Conservation (phyloP, 2,329 filamentous ascomycete species). For the Trichoderma sp. region DNA sequence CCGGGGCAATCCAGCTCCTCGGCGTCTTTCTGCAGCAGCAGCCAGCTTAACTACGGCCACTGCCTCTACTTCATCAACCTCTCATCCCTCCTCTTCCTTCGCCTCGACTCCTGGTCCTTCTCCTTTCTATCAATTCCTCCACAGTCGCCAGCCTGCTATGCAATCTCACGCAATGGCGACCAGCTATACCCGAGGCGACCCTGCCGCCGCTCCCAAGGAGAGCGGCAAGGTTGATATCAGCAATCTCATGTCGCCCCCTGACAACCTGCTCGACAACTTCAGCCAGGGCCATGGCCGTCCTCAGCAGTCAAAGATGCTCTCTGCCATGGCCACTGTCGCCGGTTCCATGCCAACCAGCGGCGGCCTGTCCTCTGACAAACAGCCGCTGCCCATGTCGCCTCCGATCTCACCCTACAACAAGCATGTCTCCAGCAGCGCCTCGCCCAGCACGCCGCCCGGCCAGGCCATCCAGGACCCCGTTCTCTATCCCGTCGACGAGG, state of each 20-base stretch:
- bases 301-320: slow-evolving; percentile 16
- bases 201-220: slow-evolving; percentile 32
- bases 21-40: slow-evolving; percentile 17
- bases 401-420: slow-evolving; percentile 57
- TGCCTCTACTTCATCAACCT: slow-evolving; percentile 16
- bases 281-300: slow-evolving; percentile 27
- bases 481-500: slow-evolving; percentile 56
- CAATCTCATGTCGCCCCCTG: slow-evolving; percentile 65
- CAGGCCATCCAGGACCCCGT: slow-evolving; percentile 56
- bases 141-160: neutral
- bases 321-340: neutral
- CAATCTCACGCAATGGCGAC: slow-evolving; percentile 36
- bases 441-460: slow-evolving; percentile 36
- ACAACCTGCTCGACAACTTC: slow-evolving; percentile 59
- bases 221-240: slow-evolving; percentile 53
- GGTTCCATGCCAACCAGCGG: slow-evolving; percentile 26
- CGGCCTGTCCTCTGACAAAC: slow-evolving; percentile 39
- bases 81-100: slow-evolving; percentile 15
- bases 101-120: slow-evolving; percentile 26
- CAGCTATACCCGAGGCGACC: slow-evolving; percentile 33
- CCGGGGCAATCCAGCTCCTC: slow-evolving; percentile 29
- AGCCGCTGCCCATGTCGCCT: slow-evolving; percentile 55
- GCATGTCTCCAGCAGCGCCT: slow-evolving; percentile 38
- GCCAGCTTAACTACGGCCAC: slow-evolving; percentile 25
- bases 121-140: slow-evolving; percentile 12